These are phyloP conservation scores for Quercus engelmannii DNA, from an alignment of 306 rosid genomes.

Conservation along the genomic window DNA sequence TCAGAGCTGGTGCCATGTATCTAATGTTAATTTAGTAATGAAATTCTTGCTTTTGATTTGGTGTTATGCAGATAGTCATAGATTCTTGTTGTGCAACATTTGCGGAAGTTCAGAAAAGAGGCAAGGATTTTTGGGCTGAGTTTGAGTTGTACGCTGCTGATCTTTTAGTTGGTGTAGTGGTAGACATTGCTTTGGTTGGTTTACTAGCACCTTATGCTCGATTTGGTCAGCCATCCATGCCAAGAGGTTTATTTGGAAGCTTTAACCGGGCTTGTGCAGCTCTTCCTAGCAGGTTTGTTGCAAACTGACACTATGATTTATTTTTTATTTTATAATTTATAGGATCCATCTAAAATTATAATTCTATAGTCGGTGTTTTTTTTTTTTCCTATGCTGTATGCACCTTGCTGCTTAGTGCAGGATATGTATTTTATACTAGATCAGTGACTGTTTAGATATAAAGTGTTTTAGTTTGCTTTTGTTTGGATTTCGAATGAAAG, in stretches of 20 bases:
- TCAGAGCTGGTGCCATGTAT: no score
- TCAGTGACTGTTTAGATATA: not conserved
- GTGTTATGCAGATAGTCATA: slow-evolving; percentile 65
- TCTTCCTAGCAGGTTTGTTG: slow-evolving; percentile 90
- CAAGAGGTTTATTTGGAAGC: slow-evolving; percentile 73
- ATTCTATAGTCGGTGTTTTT: not conserved
- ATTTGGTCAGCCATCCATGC: slow-evolving; percentile 58
- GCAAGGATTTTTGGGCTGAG: slow-evolving; percentile 87
- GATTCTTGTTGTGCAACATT: slow-evolving; percentile 96
- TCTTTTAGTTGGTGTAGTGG: slow-evolving; percentile 82
- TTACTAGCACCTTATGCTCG: slow-evolving; percentile 92
- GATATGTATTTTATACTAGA: not conserved
- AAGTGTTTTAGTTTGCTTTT: not conserved
- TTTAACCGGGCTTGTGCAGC: slow-evolving; percentile 64
- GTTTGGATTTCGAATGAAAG: not conserved
- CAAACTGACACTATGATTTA: not conserved
- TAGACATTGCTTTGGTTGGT: slow-evolving; percentile 88
- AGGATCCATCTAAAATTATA: not conserved
- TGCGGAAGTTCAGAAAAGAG: slow-evolving; percentile 91
- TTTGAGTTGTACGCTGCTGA: slow-evolving; percentile 92
- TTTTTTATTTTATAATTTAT: no score
- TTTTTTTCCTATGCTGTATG: not conserved
- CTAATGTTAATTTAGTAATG: not conserved
- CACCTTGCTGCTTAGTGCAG: not conserved
- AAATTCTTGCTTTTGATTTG: slow-evolving; percentile 10